Evolutionary conservation across 345 rosid species (phyloP), one percentile per base, ranked within the genome.

Genomic region (Kandelia obovata): DNA sequence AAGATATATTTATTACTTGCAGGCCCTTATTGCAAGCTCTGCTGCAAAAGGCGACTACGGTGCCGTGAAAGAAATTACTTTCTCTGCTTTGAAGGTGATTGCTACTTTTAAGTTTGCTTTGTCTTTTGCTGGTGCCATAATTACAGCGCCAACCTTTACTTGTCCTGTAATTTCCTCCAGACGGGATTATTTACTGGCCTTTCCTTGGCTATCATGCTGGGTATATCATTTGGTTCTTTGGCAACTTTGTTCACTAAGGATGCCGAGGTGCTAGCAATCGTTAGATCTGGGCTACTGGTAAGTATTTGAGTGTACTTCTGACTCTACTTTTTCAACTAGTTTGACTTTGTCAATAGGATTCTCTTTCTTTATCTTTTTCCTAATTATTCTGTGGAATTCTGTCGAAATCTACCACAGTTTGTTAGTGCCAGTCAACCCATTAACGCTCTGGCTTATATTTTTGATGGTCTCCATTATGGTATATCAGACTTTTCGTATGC

Each of bases 381-480:
- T 15, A 19, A 35, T n/a, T 19, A 31, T 2, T 9, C 26, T 27
- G 6, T 39, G 17, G 20, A 61, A 51, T 61, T 20, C 25, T 37
- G 13, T 34, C 20, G 21, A 2, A 52, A 64, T 58, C 23, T 55
- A 32, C 26, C 68, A 52, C 75, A 80, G 87, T 83, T 78, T 58
- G 79, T 83, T 19, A 68, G 81, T 53, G 77, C 66, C 30, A 78
- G 79, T 49, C 77, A 78, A 68, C 87, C 83, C 7, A 52, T 81
- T 63, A 77, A 74, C 62, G 83, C 82, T 10, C 53, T 81, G 61
- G 87, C 87, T 53, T 84, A 76, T 52, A 73, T 77, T 20, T 84
- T 81, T 27, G 87, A 84, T 35, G 87, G 87, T 58, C 75, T 84
- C 63, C 85, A 84, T 56, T 84, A 76, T 13, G 85, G 87, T 5